Percentiles rank a stretch among this genome's conserved stretches.
Evolutionary conservation across 768 basidiomycete genomes (phyloP).

Genomic region (Wakefieldia striispora): DNA sequence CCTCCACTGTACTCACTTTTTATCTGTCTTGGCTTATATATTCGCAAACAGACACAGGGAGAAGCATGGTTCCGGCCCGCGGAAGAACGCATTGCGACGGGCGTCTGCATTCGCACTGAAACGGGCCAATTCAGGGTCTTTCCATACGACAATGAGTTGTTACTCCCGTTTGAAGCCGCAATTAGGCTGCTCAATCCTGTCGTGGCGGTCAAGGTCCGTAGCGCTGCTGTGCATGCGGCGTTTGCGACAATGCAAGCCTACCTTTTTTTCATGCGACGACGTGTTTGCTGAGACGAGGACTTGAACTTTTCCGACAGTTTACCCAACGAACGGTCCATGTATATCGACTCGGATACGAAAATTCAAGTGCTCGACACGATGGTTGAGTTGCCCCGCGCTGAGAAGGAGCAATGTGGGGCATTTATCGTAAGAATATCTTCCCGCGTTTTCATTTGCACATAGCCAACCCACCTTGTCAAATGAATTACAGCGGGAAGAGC

Average conservation of each 20-base stretch:
- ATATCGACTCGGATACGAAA: constrained; percentile 75
- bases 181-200: constrained; percentile 74
- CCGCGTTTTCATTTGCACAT: background rate
- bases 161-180: constrained; percentile 78
- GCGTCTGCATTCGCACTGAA: constrained; percentile 72
- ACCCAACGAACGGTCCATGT: constrained; percentile 54
- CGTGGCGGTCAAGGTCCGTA: constrained; percentile 77
- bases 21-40: background rate
- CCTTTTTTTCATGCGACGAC: background rate
- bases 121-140: constrained; percentile 72
- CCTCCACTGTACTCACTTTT: background rate
- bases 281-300: background rate
- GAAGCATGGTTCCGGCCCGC: constrained; percentile 85
- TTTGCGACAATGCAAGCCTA: constrained; percentile 58
- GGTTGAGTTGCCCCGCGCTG: constrained; percentile 64
- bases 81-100: constrained; percentile 72
- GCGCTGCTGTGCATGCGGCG: constrained; percentile 79
- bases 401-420: constrained; percentile 89
- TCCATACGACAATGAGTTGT: constrained; percentile 74
- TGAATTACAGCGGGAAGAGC: constrained; percentile 68
- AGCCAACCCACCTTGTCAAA: background rate
- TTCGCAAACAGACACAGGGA: constrained; percentile 61
- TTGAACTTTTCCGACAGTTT: constrained; percentile 34
- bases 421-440: constrained; percentile 60
- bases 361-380: constrained; percentile 83